Base-by-base conservation (phyloP, 2,329 filamentous ascomycete species). In the Pseudopithomyces maydicus region DNA sequence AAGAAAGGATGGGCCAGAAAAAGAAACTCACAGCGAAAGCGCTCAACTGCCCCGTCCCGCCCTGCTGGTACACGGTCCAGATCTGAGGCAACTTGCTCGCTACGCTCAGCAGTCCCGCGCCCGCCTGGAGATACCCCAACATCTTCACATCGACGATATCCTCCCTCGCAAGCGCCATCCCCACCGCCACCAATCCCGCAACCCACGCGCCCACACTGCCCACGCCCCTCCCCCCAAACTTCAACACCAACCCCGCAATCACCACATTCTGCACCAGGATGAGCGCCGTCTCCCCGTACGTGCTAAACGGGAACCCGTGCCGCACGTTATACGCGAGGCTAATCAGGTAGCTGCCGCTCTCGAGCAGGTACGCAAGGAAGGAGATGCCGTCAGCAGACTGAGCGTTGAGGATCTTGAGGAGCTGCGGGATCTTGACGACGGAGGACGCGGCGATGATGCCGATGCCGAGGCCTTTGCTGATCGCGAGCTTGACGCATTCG, bases 71-170 rank as follows among this genome's bases (percentile, higher is more conserved):
- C 69, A 98, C 92, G 15, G 93, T 89, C 56, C 88, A 77, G 69
- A 99, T 98, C 82, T 99, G 95, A 43, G 95, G 95, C 54, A 96
- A 76, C 84, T 99, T 99, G 81, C 90, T 95, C 14, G 91, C 90
- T 36, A 98, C 88, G 48, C 92, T 88, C 66, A 99, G 75, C 17
- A 89, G 82, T 38, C 93, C 94, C 0, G 93, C 92, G 48, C 89
- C 90, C 15, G 91, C 91, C 80, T 97, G 93, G 55, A 97, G 79
- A 71, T 90, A 89, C 3, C 82, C 82, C 81, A 97, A 79, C 36
- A 83, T 82, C 65, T 87, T 81, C 77, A 87, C 83, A 64, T 88
- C 84, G 35, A 96, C 78, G 7, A 93, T 57, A 17, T 80, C 81
- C 51, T 87, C 80, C 63, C 80, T 86, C 64, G 96, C 91, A 55